Evolutionary conservation across 768 basidiomycete species (phyloP).

Genomic region (Myochromella boudieri): DNA sequence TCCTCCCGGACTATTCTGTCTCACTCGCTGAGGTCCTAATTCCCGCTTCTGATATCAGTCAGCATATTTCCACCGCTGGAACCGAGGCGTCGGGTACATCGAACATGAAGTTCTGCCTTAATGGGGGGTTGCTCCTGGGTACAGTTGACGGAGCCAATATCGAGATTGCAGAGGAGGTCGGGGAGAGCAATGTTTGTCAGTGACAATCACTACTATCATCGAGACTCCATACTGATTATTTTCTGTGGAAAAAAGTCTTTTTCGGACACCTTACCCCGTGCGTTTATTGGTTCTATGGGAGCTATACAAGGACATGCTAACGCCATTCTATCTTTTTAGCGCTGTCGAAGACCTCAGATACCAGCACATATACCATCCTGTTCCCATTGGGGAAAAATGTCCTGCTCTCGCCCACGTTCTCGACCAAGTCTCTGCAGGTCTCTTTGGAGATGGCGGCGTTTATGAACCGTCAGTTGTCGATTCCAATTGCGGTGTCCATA

Average conservation of each 20-base stretch:
- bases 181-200: conserved; percentile 89
- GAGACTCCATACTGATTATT: background rate
- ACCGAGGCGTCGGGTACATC: conserved; percentile 86
- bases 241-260: conserved; percentile 62
- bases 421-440: conserved; percentile 70
- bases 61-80: conserved; percentile 97
- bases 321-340: conserved; percentile 21
- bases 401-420: conserved; percentile 80
- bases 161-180: conserved; percentile 94
- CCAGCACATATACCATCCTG: conserved; percentile 81
- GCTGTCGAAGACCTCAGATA: conserved; percentile 86
- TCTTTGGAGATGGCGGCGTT: conserved; percentile 77
- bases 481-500: conserved; percentile 2
- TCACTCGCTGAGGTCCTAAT: conserved; percentile 82
- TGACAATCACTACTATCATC: conserved; percentile 21
- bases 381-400: conserved; percentile 80
- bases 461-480: conserved; percentile 77
- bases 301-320: background rate
- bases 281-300: conserved; percentile 12
- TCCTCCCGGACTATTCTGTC: conserved; percentile 95
- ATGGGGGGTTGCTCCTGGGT: conserved; percentile 86
- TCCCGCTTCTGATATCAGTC: conserved; percentile 91
- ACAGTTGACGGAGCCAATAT: conserved; percentile 96
- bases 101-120: conserved; percentile 90
- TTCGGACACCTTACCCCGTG: conserved; percentile 83